Percentiles rank a stretch among this genome's conserved stretches.
Evolutionary conservation across 495 filamentous ascomycete genomes (phyloP).

Genomic region (Filosporella fistucella): DNA sequence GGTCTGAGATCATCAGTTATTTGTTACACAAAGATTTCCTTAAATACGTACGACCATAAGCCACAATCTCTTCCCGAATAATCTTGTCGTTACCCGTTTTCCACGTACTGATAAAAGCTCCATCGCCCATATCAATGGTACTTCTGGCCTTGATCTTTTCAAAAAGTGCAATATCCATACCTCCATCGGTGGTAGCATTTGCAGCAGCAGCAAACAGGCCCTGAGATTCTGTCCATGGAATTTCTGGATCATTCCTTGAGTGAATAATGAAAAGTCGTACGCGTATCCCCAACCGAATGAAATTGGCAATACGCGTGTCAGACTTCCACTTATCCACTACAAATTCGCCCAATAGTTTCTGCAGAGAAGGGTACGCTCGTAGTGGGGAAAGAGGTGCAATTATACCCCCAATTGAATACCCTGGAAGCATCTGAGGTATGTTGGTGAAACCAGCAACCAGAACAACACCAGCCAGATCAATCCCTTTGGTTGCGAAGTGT

Average conservation of each 20-base stretch:
- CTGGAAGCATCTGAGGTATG: conserved; percentile 62
- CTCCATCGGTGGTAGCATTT: conserved; percentile 43
- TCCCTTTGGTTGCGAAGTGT: conserved; percentile 44
- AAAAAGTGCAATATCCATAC: conserved; percentile 26
- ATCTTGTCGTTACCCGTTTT: conserved; percentile 31
- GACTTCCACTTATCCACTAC: conserved; percentile 52
- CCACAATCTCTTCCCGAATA: conserved; percentile 48
- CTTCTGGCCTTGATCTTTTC: conserved; percentile 34
- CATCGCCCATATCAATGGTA: conserved; percentile 32
- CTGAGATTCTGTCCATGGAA: conserved; percentile 62
- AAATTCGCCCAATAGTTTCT: conserved; percentile 31
- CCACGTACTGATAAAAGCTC: conserved; percentile 37
- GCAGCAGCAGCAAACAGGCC: conserved; percentile 47
- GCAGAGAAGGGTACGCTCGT: conserved; percentile 35
- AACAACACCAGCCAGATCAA: conserved; percentile 65
- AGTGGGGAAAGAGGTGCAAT: conserved; percentile 79
- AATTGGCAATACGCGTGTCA: conserved; percentile 34
- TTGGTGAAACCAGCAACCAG: conserved; percentile 76
- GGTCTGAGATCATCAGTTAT: conserved; percentile 37
- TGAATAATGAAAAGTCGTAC: conserved; percentile 71
- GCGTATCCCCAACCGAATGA: conserved; percentile 41
- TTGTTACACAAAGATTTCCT: not conserved
- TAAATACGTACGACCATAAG: conserved; percentile 47
- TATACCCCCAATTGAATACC: conserved; percentile 61
- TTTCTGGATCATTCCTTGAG: conserved; percentile 70